Percentiles rank a stretch among this genome's conserved stretches.
Conservation (phyloP, 345 rosid genomes). For the Syzygium oleosum region DNA sequence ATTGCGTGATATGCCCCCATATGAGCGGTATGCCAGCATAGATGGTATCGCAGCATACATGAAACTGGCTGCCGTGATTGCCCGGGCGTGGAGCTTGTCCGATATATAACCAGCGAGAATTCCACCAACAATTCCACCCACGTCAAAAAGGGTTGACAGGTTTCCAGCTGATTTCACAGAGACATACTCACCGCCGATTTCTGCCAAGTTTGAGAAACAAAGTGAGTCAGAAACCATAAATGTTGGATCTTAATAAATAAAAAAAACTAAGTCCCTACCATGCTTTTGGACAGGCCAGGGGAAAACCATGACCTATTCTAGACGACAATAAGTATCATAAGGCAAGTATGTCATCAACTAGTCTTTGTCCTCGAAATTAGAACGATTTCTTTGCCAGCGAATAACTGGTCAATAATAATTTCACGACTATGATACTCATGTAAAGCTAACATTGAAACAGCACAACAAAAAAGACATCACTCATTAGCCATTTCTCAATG, state of each 20-base stretch:
- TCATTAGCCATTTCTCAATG: neutral
- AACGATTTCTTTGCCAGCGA: neutral
- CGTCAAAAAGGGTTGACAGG: constrained; percentile 85
- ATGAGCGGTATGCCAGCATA: constrained; percentile 62
- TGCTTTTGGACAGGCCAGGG: neutral
- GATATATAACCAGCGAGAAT: constrained; percentile 44
- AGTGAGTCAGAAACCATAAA: neutral
- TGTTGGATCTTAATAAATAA: neutral
- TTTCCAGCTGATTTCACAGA: constrained; percentile 95
- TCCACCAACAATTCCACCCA: constrained; percentile 90
- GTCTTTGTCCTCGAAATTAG: neutral
- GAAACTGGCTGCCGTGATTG: constrained; percentile 77
- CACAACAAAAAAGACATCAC: neutral
- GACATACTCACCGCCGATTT: constrained; percentile 77
- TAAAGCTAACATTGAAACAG: neutral
- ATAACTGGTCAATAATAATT: neutral
- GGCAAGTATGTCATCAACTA: neutral
- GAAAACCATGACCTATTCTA: neutral
- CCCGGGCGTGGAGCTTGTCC: constrained; percentile 75
- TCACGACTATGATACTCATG: neutral
- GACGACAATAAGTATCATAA: neutral
- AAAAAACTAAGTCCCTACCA: neutral
- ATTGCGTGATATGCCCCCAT: constrained; percentile 54
- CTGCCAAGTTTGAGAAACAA: constrained; percentile 27
- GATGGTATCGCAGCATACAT: constrained; percentile 84